Percentiles rank a stretch among this genome's conserved stretches.
Evolutionary conservation across 169 alveolate species (phyloP).

Genomic region (Fabrea salina): DNA sequence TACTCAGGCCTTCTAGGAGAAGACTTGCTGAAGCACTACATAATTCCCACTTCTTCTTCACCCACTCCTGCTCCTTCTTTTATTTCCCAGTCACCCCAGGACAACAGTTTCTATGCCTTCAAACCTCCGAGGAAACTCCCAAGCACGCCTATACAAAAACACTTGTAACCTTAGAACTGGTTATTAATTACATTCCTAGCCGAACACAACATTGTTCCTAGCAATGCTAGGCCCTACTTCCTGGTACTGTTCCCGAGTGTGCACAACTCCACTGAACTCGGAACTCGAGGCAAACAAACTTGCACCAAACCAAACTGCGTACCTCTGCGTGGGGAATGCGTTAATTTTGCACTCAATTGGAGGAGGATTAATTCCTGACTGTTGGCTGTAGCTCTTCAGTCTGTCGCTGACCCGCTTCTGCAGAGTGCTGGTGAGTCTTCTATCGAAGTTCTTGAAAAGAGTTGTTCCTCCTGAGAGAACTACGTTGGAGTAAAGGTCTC

Average conservation of each 20-base stretch:
- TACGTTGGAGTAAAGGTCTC: conserved; percentile 67
- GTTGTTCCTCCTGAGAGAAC: conserved; percentile 89
- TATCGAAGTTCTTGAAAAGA: conserved; percentile 78
- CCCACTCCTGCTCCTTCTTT: too few species aligned
- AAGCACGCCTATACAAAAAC: too few species aligned
- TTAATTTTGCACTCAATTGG: conserved; percentile 81
- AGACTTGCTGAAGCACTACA: conserved; percentile 42
- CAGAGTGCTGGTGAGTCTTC: conserved; percentile 80
- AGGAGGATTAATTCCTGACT: conserved; percentile 53
- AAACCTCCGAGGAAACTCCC: too few species aligned
- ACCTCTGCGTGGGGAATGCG: conserved; percentile 97
- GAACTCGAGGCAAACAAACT: conserved; percentile 95
- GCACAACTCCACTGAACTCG: conserved; percentile 97
- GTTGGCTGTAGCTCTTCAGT: conserved; percentile 31
- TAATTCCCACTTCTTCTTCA: too few species aligned
- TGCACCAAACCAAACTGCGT: conserved; percentile 99
- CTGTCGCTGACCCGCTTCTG: conserved; percentile 95
- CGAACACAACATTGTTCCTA: conserved; percentile 86
- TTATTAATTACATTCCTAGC: too few species aligned
- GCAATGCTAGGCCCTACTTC: conserved; percentile 98
- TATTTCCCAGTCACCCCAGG: too few species aligned
- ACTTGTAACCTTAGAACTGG: too few species aligned
- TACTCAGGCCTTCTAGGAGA: conserved; percentile 63
- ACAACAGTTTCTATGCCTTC: too few species aligned
- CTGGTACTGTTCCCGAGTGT: conserved; percentile 96